phyloP scores from a whole-genome alignment of 1,284 basidiomycete species.

The Leccinum laetum region DNA sequence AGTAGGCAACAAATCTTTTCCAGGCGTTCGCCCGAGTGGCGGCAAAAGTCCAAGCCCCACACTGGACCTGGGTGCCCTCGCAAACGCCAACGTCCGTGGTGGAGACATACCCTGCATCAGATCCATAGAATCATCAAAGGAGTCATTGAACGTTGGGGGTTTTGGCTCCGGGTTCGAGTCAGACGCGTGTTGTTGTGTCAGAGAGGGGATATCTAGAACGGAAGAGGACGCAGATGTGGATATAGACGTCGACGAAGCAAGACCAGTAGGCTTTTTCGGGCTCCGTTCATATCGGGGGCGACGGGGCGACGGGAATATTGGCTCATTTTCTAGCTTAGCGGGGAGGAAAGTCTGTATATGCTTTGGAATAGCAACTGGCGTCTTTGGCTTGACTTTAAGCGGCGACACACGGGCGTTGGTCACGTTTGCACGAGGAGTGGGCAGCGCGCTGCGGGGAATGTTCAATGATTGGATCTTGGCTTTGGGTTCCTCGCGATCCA shows the following conservation, averaged over 20 bases:
- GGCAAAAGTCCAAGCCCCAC: constrained; percentile 49
- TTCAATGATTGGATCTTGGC: constrained; percentile 43
- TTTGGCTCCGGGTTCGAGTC: constrained; percentile 24
- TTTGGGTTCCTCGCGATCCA: constrained; percentile 51
- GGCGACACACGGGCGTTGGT: constrained; percentile 36
- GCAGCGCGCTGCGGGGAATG: constrained; percentile 33
- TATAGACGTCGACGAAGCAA: constrained; percentile 31
- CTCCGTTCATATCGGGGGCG: constrained; percentile 33
- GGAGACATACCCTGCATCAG: constrained; percentile 76
- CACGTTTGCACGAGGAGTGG: constrained; percentile 38
- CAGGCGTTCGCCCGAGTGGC: constrained; percentile 60
- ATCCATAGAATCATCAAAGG: constrained; percentile 53
- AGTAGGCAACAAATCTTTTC: constrained; percentile 51
- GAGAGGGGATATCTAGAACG: constrained; percentile 28
- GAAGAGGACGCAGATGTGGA: constrained; percentile 29
- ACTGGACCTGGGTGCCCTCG: constrained; percentile 62
- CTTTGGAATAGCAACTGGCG: constrained; percentile 56
- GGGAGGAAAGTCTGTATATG: constrained; percentile 64
- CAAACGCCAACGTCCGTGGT: constrained; percentile 82
- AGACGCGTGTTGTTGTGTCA: constrained; percentile 23
- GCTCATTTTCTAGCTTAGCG: constrained; percentile 54
- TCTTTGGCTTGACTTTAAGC: constrained; percentile 44
- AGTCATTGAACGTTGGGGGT: constrained; percentile 51
- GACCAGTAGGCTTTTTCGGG: constrained; percentile 25
- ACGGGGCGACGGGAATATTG: constrained; percentile 45